phyloP scores from a whole-genome alignment of 768 basidiomycete species.

The Russula sp. region DNA sequence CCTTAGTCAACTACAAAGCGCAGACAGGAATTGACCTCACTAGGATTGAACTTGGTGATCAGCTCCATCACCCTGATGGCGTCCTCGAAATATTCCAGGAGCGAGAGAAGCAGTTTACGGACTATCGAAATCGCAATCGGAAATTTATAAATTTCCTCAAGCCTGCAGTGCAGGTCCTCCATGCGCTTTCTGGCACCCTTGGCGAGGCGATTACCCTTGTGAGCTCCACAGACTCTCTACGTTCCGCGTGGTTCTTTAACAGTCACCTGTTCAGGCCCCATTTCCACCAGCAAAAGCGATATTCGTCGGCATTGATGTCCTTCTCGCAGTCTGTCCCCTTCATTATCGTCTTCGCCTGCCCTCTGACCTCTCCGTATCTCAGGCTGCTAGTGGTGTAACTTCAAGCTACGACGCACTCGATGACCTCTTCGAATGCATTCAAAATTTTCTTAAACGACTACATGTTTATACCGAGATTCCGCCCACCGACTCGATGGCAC shows the following conservation, averaged over 20 bases:
- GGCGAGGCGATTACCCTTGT: not conserved
- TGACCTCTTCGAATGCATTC: not conserved
- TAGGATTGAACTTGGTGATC: not conserved
- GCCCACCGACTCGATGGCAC: not conserved
- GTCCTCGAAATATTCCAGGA: not conserved
- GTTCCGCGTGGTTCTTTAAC: not conserved
- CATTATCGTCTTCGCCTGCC: too few species aligned
- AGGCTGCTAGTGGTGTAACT: slow-evolving; percentile 3
- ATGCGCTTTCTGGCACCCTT: not conserved
- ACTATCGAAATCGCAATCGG: slow-evolving; percentile 9
- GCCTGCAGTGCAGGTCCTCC: slow-evolving; percentile 1
- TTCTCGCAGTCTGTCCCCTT: not conserved
- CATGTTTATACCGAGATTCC: not conserved
- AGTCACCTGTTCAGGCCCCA: not conserved
- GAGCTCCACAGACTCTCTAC: not conserved
- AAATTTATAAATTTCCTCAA: slow-evolving; percentile 7
- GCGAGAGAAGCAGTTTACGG: not conserved
- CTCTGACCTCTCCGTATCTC: not conserved
- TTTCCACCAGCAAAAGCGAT: slow-evolving; percentile 1
- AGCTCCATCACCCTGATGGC: not conserved
- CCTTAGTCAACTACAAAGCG: slow-evolving; percentile 1
- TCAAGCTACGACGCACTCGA: slow-evolving; percentile 1
- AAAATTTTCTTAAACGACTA: slow-evolving; percentile 1
- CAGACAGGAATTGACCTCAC: slow-evolving; percentile 10
- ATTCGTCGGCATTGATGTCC: slow-evolving; percentile 7